Evolutionary conservation across 805 yeast species (phyloP), one percentile per base, ranked within the genome.

Genomic region (Pichia membranifaciens): DNA sequence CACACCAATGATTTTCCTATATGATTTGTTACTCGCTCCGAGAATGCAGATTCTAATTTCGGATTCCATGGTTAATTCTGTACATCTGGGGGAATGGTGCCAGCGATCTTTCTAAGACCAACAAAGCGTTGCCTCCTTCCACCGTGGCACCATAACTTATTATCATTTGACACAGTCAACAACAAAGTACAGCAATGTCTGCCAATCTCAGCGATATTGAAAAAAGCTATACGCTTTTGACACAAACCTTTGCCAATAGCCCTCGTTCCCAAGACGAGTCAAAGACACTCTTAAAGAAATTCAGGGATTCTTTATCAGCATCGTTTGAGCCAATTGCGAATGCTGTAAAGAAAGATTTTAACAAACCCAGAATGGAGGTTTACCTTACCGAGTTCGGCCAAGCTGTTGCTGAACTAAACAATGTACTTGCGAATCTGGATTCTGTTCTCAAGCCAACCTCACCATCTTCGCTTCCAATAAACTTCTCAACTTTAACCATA

Each of bases 281-380:
- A 10, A 38, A 31, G 10, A 18, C n/a, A 7, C 28, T 47, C 17
- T 39, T 47, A 9, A 29, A 25, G 16, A 34, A 33, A 20, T 43
- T 43, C 17, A 32, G 6, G 12, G 25, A 28, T 2, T 20, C 18
- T 12, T n/a, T 47, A 3, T 4, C 31, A 4, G 15, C 17, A 33
- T 38, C 51, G 2, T 48, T 50, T 43, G 80, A 77, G 4, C 67
- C 59, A 12, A 56, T 91, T 33, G 63, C 73, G 35, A 75, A 68
- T 2, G 89, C 95, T 0, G 65, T 89, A 52, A 52, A 66, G 20
- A 60, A 70, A 52, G 98, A 91, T 59, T 80, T 89, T 64, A 73
- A 81, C 62, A 76, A 91, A 49, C 62, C 85, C 1, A 65, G 68
- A 3, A 66, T 70, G 32, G 97, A 91, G 61, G 75, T 91, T 1